These are phyloP conservation scores for Polygonum aviculare DNA, from an alignment of 148 eudicot genomes.

Conservation along the genomic window DNA sequence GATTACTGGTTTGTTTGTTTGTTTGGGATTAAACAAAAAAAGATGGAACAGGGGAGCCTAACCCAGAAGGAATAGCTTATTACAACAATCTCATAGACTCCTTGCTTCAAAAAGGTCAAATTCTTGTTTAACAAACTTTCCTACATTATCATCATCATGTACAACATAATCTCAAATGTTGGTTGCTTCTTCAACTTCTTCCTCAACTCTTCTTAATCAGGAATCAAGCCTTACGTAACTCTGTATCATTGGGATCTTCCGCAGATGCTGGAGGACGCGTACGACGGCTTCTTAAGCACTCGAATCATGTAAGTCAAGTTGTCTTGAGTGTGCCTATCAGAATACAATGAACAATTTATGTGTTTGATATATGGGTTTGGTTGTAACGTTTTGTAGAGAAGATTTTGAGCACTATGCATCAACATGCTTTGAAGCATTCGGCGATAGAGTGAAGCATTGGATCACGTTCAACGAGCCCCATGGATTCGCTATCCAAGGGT, in stretches of 20 bases:
- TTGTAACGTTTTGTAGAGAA: slow-evolving; percentile 27
- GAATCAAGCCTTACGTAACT: slow-evolving; percentile 85
- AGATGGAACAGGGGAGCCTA: slow-evolving; percentile 95
- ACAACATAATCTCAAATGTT: neutral
- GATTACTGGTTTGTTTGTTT: neutral
- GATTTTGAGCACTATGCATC: slow-evolving; percentile 71
- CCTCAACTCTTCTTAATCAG: slow-evolving; percentile 26
- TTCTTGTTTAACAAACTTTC: neutral
- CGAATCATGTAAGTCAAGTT: slow-evolving; percentile 53
- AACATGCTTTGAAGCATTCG: slow-evolving; percentile 80
- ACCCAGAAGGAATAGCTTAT: slow-evolving; percentile 70
- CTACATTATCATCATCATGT: neutral
- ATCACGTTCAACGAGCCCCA: slow-evolving; percentile 97
- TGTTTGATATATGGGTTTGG: neutral
- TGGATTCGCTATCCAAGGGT: slow-evolving; percentile 69
- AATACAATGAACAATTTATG: neutral
- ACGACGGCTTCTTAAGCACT: slow-evolving; percentile 72
- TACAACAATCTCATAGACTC: slow-evolving; percentile 81
- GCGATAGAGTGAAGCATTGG: slow-evolving; percentile 92
- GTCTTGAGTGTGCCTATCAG: neutral
- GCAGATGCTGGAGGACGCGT: slow-evolving; percentile 73
- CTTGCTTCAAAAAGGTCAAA: slow-evolving; percentile 64
- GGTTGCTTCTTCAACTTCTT: neutral
- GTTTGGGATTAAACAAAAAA: slow-evolving; percentile 1
- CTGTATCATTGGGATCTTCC: slow-evolving; percentile 99